A percentile compares a stretch with the other conserved stretches of the same genome.
Conservation (phyloP, 768 basidiomycete genomes). For the Tulasnella sp. region DNA sequence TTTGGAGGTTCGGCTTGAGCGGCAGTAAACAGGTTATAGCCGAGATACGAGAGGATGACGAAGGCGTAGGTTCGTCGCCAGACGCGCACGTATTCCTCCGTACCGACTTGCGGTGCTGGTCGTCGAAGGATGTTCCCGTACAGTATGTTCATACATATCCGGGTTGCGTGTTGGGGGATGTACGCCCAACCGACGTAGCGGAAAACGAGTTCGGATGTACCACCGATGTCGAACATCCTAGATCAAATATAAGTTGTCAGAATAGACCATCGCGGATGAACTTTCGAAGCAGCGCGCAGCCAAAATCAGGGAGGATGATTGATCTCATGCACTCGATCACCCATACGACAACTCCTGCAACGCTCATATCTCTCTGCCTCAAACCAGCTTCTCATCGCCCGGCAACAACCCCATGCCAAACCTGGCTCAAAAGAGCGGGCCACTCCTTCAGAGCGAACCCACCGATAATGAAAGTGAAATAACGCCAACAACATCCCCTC, state of each 20-base stretch:
- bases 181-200: conserved; percentile 67
- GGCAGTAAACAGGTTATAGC: conserved; percentile 42
- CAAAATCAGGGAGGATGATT: conserved; percentile 9
- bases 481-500: background rate
- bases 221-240: conserved; percentile 7
- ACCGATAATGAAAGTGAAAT: background rate
- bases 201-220: conserved; percentile 40
- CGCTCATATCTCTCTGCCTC: conserved; percentile 10
- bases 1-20: conserved; percentile 62
- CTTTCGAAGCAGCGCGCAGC: background rate
- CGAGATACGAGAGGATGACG: conserved; percentile 40
- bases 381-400: background rate
- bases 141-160: conserved; percentile 53
- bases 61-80: conserved; percentile 38
- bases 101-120: conserved; percentile 49
- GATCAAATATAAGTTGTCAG: background rate
- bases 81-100: conserved; percentile 43
- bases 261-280: background rate
- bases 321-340: conserved; percentile 23
- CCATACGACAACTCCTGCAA: background rate
- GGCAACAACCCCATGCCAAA: background rate
- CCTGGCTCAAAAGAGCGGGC: background rate
- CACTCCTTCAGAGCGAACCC: conserved; percentile 20
- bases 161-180: conserved; percentile 65
- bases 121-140: conserved; percentile 47